Percentiles rank a stretch among this genome's conserved stretches.
Evolutionary conservation across 2,329 filamentous ascomycete species (phyloP).

Genomic region (Ampelomyces quisqualis): DNA sequence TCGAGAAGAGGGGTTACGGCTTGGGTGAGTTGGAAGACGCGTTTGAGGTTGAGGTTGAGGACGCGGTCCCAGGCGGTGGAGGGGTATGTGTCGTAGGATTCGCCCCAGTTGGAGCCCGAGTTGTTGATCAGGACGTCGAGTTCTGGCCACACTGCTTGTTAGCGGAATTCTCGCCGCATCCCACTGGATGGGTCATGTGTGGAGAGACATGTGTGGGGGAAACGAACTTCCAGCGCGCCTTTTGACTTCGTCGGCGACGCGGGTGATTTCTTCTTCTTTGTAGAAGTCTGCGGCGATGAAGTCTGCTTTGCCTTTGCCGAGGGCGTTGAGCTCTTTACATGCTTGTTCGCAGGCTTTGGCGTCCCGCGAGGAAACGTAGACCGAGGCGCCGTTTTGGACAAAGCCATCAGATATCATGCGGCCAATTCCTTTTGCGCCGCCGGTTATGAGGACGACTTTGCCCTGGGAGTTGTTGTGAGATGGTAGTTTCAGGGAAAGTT

Average conservation of each 20-base stretch:
- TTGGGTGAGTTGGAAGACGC: constrained; percentile 65
- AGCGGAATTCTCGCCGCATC: background rate
- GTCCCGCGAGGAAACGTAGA: constrained; percentile 69
- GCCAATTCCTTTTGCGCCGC: constrained; percentile 60
- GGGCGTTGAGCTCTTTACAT: constrained; percentile 57
- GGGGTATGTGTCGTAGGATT: constrained; percentile 60
- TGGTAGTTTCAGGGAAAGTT: background rate
- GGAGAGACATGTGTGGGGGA: background rate
- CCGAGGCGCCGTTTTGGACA: constrained; percentile 64
- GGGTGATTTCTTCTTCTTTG: constrained; percentile 59
- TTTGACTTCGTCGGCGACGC: constrained; percentile 59
- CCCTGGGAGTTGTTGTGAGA: constrained; percentile 21
- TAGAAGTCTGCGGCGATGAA: constrained; percentile 64
- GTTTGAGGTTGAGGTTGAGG: constrained; percentile 62
- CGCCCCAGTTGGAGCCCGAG: constrained; percentile 65
- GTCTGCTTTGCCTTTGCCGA: constrained; percentile 59
- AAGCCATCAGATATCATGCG: constrained; percentile 69
- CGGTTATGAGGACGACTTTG: constrained; percentile 51
- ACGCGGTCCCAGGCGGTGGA: constrained; percentile 56
- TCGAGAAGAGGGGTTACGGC: constrained; percentile 64
- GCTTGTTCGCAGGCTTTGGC: constrained; percentile 62
- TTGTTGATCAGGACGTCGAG: constrained; percentile 68
- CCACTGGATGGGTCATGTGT: background rate
- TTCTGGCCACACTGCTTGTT: constrained; percentile 27
- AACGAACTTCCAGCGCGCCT: constrained; percentile 50